Evolutionary conservation across 83 land plant species (phyloP), one percentile per base, ranked within the genome.

Genomic region (Isoetes engelmannii): DNA sequence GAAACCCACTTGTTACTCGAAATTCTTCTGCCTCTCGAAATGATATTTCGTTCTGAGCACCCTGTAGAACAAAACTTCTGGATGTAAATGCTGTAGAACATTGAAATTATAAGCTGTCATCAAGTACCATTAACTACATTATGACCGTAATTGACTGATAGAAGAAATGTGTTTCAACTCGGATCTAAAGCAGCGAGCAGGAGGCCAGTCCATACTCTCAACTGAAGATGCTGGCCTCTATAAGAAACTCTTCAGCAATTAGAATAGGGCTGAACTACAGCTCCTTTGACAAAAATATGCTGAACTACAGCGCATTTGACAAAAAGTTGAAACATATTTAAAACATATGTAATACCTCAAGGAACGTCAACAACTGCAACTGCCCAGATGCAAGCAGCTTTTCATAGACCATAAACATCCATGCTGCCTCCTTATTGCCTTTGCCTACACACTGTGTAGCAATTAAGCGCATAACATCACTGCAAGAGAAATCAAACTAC

Each of bases 11-110:
- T 0, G 37, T 28, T 28, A 28, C 37, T 28, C 37, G 37, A 28
- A 28, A 28, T 28, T 28, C 37, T 28, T 28, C 37, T 28, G 37
- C 37, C 37, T 2, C 2, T 28, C 2, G 37, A 28, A 28, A 28
- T 28, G 37, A 0, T 28, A 28, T 21, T 54, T 57, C 41, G 68
- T 68, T 18, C 57, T 46, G 51, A 49, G 71, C 44, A 66, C 73
- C 13, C 45, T 69, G 60, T 62, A 74, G 50, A 65, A 70, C 37
- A 28, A 28, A 28, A 28, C 37, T 28, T 28, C 37, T 28, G 37
- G 37, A 28, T 28, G 37, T 28, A 28, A 28, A 28, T 28, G 37
- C 37, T 0, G 37, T 28, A 28, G 37, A 28, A 28, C 37, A 28
- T 28, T 2, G 2, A 28, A 28, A 28, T 28, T 28, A 0, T 28